Base-by-base conservation (phyloP, 768 basidiomycete species). In the Hirschioporus abietinus region DNA sequence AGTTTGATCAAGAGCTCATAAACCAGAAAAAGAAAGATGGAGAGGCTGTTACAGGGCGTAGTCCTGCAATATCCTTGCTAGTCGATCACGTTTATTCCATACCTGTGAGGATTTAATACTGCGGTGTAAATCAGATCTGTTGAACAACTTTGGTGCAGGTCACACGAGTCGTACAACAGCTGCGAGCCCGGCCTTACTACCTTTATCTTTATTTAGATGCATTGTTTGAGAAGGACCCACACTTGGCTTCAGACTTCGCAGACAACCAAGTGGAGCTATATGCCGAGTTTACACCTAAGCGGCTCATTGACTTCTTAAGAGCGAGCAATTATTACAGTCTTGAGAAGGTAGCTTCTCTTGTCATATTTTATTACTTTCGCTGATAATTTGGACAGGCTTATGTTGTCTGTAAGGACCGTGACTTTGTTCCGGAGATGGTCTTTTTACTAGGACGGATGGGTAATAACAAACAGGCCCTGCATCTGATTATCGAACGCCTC, bases 371-470 rank as follows among this genome's bases (percentile, higher is more conserved):
- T 25, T 25, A 52, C 52, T 52, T 52, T 20, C 25, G 18, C 1
- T 66, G 34, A 62, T 59, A 57, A 60, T 42, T 20, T 20, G 24
- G 59, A 66, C 68, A 95, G 91, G 96, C 96, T 18, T 98, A 95
- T 74, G 81, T 83, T 62, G 87, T 94, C 25, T 98, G 95, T 75
- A 87, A 88, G 72, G 86, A 88, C 64, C 86, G 88, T 24, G 95
- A 96, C 73, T 82, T 95, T 30, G 95, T 99, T 0, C 88, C 88
- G 0, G 97, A 99, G 78, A 96, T 97, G 94, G 96, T 99, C 20
- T 99, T 96, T 79, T 83, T 99, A 0, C 86, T 99, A 0, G 97
- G 96, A 0, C 86, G 93, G 30, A 98, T 99, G 96, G 97, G 97
- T 9, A 93, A 98, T 77, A 97, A 97, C 77, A 96, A 95, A 81